A percentile compares a stretch with the other conserved stretches of the same genome.
Evolutionary conservation across 2,329 filamentous ascomycete species (phyloP).

Genomic region (Penicillium corylophilum): DNA sequence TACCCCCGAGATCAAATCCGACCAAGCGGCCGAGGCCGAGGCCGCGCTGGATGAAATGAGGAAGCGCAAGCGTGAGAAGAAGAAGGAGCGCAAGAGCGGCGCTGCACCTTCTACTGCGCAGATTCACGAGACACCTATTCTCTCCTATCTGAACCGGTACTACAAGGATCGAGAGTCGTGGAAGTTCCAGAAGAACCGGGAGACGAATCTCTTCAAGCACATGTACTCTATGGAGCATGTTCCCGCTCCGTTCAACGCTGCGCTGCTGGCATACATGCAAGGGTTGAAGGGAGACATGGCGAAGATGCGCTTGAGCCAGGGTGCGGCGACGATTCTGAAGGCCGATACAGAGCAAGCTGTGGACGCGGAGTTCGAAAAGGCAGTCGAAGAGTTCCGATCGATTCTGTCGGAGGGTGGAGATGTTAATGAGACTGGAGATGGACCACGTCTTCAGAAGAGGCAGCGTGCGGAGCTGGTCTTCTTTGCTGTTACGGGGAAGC

Average conservation of each 20-base stretch:
- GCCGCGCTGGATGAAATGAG: slow-evolving; percentile 28
- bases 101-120: slow-evolving; percentile 14
- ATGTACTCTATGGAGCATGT: slow-evolving; percentile 70
- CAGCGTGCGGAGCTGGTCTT: slow-evolving; percentile 41
- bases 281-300: slow-evolving; percentile 75
- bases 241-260: slow-evolving; percentile 65
- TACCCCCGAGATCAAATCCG: slow-evolving; percentile 17
- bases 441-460: slow-evolving; percentile 34
- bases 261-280: slow-evolving; percentile 73
- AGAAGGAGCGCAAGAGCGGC: slow-evolving; percentile 22
- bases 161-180: slow-evolving; percentile 67
- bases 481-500: slow-evolving; percentile 32
- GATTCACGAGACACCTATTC: slow-evolving; percentile 52
- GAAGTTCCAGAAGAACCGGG: slow-evolving; percentile 97
- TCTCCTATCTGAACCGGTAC: slow-evolving; percentile 77
- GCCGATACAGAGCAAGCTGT: slow-evolving; percentile 36
- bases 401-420: slow-evolving; percentile 27
- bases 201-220: slow-evolving; percentile 81
- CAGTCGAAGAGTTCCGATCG: slow-evolving; percentile 51
- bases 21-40: slow-evolving; percentile 24
- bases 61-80: slow-evolving; percentile 32
- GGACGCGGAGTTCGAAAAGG: slow-evolving; percentile 45
- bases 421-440: slow-evolving; percentile 22
- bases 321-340: slow-evolving; percentile 61
- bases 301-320: slow-evolving; percentile 62